Conservation (phyloP, 768 basidiomycete genomes). For the Lactifluus volemus region DNA sequence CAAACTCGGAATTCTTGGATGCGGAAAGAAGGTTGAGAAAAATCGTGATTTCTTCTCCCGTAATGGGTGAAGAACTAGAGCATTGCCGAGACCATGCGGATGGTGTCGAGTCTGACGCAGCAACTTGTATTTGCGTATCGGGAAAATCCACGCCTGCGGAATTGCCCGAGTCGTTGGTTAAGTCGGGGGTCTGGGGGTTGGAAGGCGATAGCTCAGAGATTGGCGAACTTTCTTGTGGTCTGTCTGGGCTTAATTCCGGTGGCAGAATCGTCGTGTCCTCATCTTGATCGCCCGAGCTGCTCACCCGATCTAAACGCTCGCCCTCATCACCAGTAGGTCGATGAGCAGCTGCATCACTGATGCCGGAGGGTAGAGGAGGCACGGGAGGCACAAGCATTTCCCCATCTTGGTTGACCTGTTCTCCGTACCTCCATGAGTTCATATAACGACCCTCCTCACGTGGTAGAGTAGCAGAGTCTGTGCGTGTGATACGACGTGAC, state of each 20-base stretch:
- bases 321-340: background rate
- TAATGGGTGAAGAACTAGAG: constrained; percentile 1
- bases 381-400: background rate
- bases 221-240: background rate
- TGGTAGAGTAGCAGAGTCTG: constrained; percentile 18
- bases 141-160: background rate
- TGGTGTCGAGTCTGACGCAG: background rate
- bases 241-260: background rate
- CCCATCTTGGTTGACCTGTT: background rate
- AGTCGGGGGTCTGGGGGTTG: constrained; percentile 8
- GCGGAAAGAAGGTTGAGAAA: constrained; percentile 2
- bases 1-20: background rate
- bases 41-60: background rate
- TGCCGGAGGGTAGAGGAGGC: background rate
- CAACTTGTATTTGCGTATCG: background rate
- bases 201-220: background rate
- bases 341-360: background rate
- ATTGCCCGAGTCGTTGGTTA: constrained; percentile 6
- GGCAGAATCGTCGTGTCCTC: background rate
- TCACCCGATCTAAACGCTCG: background rate
- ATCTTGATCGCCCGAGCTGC: background rate
- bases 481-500: constrained; percentile 14
- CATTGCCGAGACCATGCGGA: background rate
- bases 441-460: background rate
- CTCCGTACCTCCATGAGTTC: background rate